A percentile compares a stretch with the other conserved stretches of the same genome.
Evolutionary conservation across 345 rosid species (phyloP).

Genomic region (Citrus sp.): DNA sequence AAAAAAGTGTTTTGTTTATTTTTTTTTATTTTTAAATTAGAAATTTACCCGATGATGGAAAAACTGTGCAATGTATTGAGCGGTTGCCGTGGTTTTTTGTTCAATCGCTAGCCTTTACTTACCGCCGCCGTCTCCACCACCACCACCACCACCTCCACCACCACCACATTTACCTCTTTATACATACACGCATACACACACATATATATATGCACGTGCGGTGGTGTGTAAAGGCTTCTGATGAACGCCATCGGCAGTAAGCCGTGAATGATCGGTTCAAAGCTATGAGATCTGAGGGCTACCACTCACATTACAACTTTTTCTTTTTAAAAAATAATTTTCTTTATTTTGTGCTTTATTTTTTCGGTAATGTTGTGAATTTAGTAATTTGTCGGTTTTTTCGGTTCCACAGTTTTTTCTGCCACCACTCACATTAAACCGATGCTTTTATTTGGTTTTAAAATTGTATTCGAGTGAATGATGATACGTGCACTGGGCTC

Average conservation of each 20-base stretch:
- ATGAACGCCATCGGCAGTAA: conserved; percentile 19
- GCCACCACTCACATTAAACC: too few species aligned
- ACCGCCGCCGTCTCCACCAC: neutral
- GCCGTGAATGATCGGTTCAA: conserved; percentile 35
- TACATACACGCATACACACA: neutral
- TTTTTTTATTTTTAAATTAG: neutral
- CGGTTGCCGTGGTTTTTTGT: conserved; percentile 21
- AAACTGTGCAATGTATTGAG: conserved; percentile 7
- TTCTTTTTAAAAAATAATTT: neutral
- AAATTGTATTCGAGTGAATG: neutral
- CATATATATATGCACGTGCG: neutral
- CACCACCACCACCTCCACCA: neutral
- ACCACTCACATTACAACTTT: neutral
- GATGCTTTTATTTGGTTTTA: too few species aligned
- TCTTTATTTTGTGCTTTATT: neutral
- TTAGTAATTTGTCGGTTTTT: too few species aligned
- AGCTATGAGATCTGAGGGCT: conserved; percentile 67
- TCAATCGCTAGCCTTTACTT: conserved; percentile 15
- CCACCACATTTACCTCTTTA: neutral
- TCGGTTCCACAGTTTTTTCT: too few species aligned
- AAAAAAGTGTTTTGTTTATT: too few species aligned
- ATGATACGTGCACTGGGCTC: conserved; percentile 7
- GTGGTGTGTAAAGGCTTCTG: conserved; percentile 27
- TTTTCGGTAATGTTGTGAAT: neutral
- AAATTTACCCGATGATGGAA: conserved; percentile 21